Base-by-base conservation (phyloP, 2,329 filamentous ascomycete species). In the Exophiala oligosperma region DNA sequence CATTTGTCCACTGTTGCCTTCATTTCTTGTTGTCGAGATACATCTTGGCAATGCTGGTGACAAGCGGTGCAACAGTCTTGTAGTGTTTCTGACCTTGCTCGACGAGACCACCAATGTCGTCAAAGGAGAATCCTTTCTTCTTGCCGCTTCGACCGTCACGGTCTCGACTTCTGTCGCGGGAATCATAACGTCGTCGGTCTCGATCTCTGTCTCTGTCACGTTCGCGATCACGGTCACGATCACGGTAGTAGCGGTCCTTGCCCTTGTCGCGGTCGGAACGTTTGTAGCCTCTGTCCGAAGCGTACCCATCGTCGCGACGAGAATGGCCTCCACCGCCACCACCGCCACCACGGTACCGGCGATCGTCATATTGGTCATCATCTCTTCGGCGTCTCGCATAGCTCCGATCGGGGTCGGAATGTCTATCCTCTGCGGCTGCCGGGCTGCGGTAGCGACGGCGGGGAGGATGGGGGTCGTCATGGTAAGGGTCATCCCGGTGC, bases 61-160 rank as follows among this genome's bases (percentile, higher is more conserved):
- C 54, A 12, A 67, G 40, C 21, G 65, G 65, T 6, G 57, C 60
- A 5, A 67, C 58, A 6, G 55, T 58, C 64, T 67, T 63, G 60
- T 67, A 67, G 48, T 67, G 65, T 47, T 66, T 67, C 57, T 67
- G 64, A 32, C 65, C 64, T 47, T 61, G 54, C 37, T 66, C 62
- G 38, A 61, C 53, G 12, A 66, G 57, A 32, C 60, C 58, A 21
- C 56, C 58, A 17, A 66, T 51, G 24, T 64, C 60, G 46, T 63
- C 60, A 24, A 67, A 37, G 6, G 54, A 55, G 46, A 64, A 61
- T 17, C 56, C 61, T 47, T 64, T 64, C 52, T 64, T 65, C 50
- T 62, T 64, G 24, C 37, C 17, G 17, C 1, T 38, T 23, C 37
- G 53, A 21, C 52, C 26, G 12, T 63, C 53, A 5, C 52, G 56